These are phyloP conservation scores for Yamadazyma conglobata DNA, from an alignment of 1,139 yeast species.

Conservation along the genomic window DNA sequence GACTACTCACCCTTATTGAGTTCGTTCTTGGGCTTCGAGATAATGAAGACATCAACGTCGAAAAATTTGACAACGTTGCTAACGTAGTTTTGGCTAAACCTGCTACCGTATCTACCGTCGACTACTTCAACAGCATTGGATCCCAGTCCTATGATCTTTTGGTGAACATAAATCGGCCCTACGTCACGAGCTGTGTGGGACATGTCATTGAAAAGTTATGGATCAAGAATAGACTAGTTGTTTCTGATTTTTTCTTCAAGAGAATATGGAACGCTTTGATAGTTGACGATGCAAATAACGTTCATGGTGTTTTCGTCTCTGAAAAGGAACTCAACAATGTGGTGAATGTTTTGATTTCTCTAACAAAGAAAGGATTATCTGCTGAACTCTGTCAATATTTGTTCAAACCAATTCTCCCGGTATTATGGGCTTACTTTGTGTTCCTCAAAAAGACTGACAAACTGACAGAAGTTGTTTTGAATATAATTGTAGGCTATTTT, in stretches of 20 bases:
- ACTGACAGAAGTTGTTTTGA: slow-evolving; percentile 42
- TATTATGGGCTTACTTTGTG: slow-evolving; percentile 62
- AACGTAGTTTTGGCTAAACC: slow-evolving; percentile 64
- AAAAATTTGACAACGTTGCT: slow-evolving; percentile 64
- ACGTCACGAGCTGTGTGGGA: slow-evolving; percentile 55
- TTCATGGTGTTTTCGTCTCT: slow-evolving; percentile 27
- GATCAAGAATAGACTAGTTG: slow-evolving; percentile 48
- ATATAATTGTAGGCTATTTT: slow-evolving; percentile 47
- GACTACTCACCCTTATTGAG: slow-evolving; percentile 70
- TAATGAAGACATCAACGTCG: slow-evolving; percentile 61
- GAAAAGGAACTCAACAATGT: slow-evolving; percentile 57
- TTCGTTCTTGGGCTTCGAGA: slow-evolving; percentile 75
- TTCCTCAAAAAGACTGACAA: slow-evolving; percentile 42
- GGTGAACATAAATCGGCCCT: slow-evolving; percentile 58
- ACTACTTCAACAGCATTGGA: slow-evolving; percentile 57
- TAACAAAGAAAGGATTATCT: slow-evolving; percentile 51
- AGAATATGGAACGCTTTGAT: slow-evolving; percentile 51
- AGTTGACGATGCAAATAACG: slow-evolving; percentile 3
- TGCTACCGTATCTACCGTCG: slow-evolving; percentile 36
- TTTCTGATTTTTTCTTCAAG: slow-evolving; percentile 56
- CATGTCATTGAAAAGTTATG: slow-evolving; percentile 55
- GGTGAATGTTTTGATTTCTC: slow-evolving; percentile 61
- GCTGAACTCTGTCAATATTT: slow-evolving; percentile 39
- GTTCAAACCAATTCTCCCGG: slow-evolving; percentile 42
- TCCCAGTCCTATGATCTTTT: slow-evolving; percentile 56